Evolutionary conservation across 176 grass and related monocot genomes (phyloP), one percentile per base, ranked within the genome.

Genomic region (Thinopyrum elongatum): DNA sequence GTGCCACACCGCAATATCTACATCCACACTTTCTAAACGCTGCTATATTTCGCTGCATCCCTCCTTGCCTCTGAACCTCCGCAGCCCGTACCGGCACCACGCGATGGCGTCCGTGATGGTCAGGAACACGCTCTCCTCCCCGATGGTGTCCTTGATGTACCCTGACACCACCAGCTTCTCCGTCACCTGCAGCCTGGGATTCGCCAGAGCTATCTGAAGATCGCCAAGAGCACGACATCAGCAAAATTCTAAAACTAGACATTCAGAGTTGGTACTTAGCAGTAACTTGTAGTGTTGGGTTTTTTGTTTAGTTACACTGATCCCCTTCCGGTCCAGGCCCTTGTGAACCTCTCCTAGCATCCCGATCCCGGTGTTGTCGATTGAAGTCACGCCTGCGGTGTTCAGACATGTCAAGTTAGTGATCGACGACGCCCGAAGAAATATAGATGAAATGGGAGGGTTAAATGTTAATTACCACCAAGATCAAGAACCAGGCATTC

Each of bases 301-400:
- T 41, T 67, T 47, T 67, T 31, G 21, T 17, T 17, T 51, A 51
- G 25, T 78, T 81, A 96, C 97, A 86, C 51, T 90, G 66, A 94
- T 92, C 49, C 88, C 90, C 88, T 67, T 92, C 49, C 86, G 90
- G n/a, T 83, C 66, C 38, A 99, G 80, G 87, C 60, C 78, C 55
- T 71, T 94, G 58, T 96, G 74, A 59, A 99, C 68, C 61, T 99
- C 97, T 38, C 29, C 23, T 36, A 99, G 70, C 88, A 96, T 96
- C 6, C 94, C 82, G 22, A 94, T 88, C 22, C 97, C 97, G 4
- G 94, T 82, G 74, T 90, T 96, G 82, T 99, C 97, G 17, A 99
- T 91, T 3, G 97, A 88, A 41, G 87, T 94, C 41, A 96, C 97
- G 42, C 90, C 97, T 99, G 46, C 74, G 68, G 39, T 79, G 46